Conservation (phyloP, 176 grass and related monocot species). For the Pontederia crassipes region DNA sequence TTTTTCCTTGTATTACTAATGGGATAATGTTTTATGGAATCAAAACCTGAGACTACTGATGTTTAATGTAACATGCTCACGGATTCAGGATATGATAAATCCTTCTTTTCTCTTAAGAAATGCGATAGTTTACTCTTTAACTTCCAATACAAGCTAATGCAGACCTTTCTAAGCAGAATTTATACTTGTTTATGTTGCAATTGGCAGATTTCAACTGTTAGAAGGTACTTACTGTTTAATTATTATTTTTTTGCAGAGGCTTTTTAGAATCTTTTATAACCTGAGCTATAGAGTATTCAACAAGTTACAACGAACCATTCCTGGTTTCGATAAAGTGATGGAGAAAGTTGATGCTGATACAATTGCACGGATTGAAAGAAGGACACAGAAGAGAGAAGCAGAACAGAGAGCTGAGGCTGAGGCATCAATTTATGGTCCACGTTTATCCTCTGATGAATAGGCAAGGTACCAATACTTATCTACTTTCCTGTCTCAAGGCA, state of each 20-base stretch:
- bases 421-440: neutral
- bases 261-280: constrained; percentile 19
- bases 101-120: too few relatives aligned
- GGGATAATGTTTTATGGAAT: too few relatives aligned
- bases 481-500: neutral
- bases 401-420: constrained; percentile 5
- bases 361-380: neutral
- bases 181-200: neutral
- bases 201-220: neutral
- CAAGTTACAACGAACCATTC: constrained; percentile 12
- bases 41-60: too few relatives aligned
- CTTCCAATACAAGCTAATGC: too few relatives aligned
- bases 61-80: too few relatives aligned
- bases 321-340: constrained; percentile 15
- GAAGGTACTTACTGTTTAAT: neutral
- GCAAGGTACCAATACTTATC: neutral
- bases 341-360: constrained; percentile 18
- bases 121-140: too few relatives aligned
- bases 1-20: too few relatives aligned
- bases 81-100: too few relatives aligned
- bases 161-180: neutral
- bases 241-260: constrained; percentile 2
- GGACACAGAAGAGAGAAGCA: neutral
- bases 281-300: constrained; percentile 21
- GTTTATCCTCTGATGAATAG: neutral